Conservation (phyloP, 2,329 filamentous ascomycete species). For the Fonsecaea pedrosoi region DNA sequence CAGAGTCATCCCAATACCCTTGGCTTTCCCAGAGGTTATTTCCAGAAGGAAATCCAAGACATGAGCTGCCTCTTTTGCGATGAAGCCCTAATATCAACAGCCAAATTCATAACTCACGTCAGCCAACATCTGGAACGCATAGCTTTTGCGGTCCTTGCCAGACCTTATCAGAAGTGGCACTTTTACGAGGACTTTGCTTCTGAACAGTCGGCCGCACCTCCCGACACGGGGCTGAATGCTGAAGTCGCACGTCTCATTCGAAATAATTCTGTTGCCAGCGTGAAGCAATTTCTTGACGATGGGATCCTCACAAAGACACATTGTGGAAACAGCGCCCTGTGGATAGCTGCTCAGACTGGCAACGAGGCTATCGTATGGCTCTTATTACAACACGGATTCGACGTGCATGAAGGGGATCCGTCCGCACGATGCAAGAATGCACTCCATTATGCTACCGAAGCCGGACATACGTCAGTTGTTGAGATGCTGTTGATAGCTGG, state of each 20-base stretch:
- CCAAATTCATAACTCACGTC: neutral
- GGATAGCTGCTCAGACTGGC: neutral
- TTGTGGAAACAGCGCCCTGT: neutral
- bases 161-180: slow-evolving; percentile 1
- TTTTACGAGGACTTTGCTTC: slow-evolving; percentile 2
- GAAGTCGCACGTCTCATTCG: neutral
- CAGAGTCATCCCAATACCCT: neutral
- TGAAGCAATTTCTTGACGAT: neutral
- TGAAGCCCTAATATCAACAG: neutral
- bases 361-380: neutral
- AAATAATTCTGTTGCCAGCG: neutral
- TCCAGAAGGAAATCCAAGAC: neutral
- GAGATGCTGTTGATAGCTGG: neutral
- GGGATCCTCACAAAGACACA: neutral
- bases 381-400: neutral
- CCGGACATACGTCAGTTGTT: neutral
- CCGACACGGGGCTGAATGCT: neutral
- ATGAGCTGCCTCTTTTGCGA: neutral
- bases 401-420: neutral
- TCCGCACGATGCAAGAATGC: neutral
- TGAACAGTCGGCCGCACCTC: neutral
- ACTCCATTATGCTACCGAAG: neutral
- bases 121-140: neutral
- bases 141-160: neutral
- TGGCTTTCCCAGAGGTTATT: neutral